These are phyloP conservation scores for Gigaspora rosea DNA, from an alignment of 192 early-diverging fungal species.

Conservation along the genomic window DNA sequence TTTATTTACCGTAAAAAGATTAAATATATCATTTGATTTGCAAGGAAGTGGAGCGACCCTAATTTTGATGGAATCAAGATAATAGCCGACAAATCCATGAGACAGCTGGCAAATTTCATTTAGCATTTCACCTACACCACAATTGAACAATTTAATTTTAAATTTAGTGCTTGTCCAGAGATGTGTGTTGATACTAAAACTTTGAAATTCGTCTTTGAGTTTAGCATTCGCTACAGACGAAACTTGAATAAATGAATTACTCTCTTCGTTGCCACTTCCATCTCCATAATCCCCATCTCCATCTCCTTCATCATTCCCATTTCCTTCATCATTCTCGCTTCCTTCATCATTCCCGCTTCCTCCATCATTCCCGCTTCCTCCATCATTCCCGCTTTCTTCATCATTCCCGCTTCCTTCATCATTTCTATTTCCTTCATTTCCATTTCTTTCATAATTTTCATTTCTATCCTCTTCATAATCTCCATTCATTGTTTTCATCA, in stretches of 20 bases:
- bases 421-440: neutral
- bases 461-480: neutral
- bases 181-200: neutral
- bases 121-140: neutral
- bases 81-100: neutral
- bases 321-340: neutral
- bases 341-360: too few relatives aligned
- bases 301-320: neutral
- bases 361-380: neutral
- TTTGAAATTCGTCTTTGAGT: neutral
- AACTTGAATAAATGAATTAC: neutral
- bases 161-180: neutral
- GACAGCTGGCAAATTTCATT: neutral
- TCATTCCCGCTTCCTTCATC: neutral
- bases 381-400: neutral
- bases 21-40: too few relatives aligned
- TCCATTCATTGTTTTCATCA: neutral
- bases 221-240: neutral
- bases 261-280: neutral
- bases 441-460: neutral
- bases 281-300: neutral
- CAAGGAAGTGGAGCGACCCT: too few relatives aligned
- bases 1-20: neutral
- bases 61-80: too few relatives aligned
- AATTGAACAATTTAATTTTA: neutral